Evolutionary conservation across 306 rosid genomes (phyloP).

Genomic region (Rosa rugosa): DNA sequence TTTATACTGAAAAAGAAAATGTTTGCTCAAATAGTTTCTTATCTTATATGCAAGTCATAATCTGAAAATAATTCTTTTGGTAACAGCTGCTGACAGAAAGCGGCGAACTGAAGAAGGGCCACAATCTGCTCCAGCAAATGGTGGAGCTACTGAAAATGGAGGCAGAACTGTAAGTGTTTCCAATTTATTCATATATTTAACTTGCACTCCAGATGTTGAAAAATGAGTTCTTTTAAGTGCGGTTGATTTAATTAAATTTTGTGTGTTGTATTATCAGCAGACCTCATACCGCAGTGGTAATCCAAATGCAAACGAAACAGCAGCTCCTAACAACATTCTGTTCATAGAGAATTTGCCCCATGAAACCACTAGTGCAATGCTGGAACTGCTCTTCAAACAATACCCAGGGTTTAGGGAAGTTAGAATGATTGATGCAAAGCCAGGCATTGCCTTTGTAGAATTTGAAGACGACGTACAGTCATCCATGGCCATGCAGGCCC

Average conservation of each 20-base stretch:
- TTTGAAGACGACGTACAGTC: conserved; percentile 92
- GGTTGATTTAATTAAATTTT: conserved; percentile 7
- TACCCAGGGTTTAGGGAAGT: conserved; percentile 98
- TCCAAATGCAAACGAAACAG: conserved; percentile 63
- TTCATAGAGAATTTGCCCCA: conserved; percentile 95
- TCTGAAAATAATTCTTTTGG: conserved; percentile 22
- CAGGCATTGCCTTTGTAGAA: conserved; percentile 95
- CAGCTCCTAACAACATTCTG: conserved; percentile 79
- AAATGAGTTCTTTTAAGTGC: background rate
- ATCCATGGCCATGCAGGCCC: conserved; percentile 93
- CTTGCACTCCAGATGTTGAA: conserved; percentile 6
- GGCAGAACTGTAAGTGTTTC: conserved; percentile 62
- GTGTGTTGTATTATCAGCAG: conserved; percentile 35
- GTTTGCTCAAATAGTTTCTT: background rate
- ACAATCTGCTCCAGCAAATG: conserved; percentile 60
- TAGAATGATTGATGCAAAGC: conserved; percentile 94
- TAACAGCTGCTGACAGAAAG: conserved; percentile 90
- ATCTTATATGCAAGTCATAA: background rate
- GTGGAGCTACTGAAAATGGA: conserved; percentile 70
- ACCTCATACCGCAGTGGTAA: conserved; percentile 69
- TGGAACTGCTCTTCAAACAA: conserved; percentile 90
- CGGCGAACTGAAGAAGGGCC: conserved; percentile 60
- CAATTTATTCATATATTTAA: background rate
- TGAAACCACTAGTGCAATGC: conserved; percentile 83
- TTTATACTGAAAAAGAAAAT: background rate